Percentiles rank a stretch among this genome's conserved stretches.
phyloP scores from a whole-genome alignment of 257 asterid genomes.

The Penstemon barbatus region DNA sequence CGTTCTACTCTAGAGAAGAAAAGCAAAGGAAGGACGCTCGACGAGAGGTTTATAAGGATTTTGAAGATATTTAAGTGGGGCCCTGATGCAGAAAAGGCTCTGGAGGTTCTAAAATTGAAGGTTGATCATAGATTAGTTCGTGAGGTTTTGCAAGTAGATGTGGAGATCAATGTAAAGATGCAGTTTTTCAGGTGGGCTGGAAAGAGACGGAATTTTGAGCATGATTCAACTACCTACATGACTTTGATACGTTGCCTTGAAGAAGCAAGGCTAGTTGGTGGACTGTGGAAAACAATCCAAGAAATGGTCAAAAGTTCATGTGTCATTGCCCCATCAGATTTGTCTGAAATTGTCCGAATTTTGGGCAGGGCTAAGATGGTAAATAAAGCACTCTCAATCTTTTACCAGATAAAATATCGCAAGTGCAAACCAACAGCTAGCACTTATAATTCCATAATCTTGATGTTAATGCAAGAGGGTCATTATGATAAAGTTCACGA shows the following conservation, averaged over 20 bases:
- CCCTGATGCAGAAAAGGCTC: slow-evolving; percentile 84
- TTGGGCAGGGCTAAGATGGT: slow-evolving; percentile 84
- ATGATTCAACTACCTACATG: slow-evolving; percentile 69
- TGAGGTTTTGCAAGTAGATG: slow-evolving; percentile 73
- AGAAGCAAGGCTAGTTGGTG: slow-evolving; percentile 64
- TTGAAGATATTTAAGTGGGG: slow-evolving; percentile 96
- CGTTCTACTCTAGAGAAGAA: slow-evolving; percentile 32
- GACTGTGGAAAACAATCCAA: slow-evolving; percentile 75
- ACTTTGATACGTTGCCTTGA: slow-evolving; percentile 70
- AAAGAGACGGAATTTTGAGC: slow-evolving; percentile 78
- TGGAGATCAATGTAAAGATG: slow-evolving; percentile 72
- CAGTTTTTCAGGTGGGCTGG: slow-evolving; percentile 92
- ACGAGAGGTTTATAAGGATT: slow-evolving; percentile 83
- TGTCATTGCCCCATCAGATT: slow-evolving; percentile 54
- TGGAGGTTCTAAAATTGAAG: slow-evolving; percentile 72
- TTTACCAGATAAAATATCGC: slow-evolving; percentile 71
- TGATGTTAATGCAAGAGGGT: slow-evolving; percentile 90
- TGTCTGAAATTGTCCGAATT: slow-evolving; percentile 59
- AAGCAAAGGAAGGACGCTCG: slow-evolving; percentile 52
- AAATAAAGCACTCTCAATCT: slow-evolving; percentile 62
- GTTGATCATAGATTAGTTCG: slow-evolving; percentile 75
- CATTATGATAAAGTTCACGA: slow-evolving; percentile 81
- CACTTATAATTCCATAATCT: slow-evolving; percentile 76
- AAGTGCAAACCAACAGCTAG: slow-evolving; percentile 78
- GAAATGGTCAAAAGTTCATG: slow-evolving; percentile 72